Evolutionary conservation across 345 rosid genomes (phyloP).

Genomic region (Lepidium aucheri): DNA sequence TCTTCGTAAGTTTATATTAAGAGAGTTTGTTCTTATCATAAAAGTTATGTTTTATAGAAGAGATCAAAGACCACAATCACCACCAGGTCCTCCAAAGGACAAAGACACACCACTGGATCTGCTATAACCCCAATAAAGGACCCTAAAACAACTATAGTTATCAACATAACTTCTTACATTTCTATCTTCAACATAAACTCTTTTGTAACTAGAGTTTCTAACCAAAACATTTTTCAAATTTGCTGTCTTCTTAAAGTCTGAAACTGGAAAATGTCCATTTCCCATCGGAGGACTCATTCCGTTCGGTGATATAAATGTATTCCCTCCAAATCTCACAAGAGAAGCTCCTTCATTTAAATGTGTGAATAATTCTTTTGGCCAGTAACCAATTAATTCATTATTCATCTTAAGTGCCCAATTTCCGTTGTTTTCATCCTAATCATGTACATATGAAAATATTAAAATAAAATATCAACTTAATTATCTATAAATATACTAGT

Average conservation of each 20-base stretch:
- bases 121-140: not conserved
- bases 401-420: not conserved
- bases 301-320: not conserved
- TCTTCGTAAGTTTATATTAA: too few species aligned
- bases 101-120: not conserved
- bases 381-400: conserved; percentile 5
- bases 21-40: too few species aligned
- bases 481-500: too few species aligned
- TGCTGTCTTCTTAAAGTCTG: not conserved
- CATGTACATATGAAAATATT: not conserved
- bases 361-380: conserved; percentile 7
- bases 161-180: not conserved
- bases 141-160: not conserved
- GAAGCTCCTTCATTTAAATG: conserved; percentile 1
- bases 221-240: not conserved
- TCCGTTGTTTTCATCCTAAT: conserved; percentile 5
- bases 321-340: conserved; percentile 12
- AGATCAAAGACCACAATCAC: not conserved
- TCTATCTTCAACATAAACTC: not conserved
- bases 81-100: conserved; percentile 19
- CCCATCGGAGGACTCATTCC: conserved; percentile 17
- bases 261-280: not conserved
- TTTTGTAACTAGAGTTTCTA: not conserved
- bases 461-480: too few species aligned
- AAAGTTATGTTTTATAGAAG: too few species aligned